Conservation (phyloP, 2,329 filamentous ascomycete species). For the Teratosphaeria zuluensis region DNA sequence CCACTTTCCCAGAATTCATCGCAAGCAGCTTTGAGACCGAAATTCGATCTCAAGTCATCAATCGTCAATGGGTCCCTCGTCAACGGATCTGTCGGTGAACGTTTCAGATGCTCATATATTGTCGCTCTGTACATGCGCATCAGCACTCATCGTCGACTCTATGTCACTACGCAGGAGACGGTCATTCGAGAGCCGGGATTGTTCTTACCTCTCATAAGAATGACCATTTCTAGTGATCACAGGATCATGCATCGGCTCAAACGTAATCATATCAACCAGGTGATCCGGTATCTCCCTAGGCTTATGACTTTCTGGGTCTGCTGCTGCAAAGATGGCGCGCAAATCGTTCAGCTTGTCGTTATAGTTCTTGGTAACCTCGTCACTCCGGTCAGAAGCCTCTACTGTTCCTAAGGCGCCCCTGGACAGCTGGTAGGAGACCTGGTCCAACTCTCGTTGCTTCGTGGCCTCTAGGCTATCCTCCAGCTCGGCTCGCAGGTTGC, state of each 20-base stretch:
- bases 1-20: slow-evolving; percentile 77
- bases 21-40: slow-evolving; percentile 71
- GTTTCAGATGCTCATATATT: slow-evolving; percentile 74
- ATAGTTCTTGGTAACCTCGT: slow-evolving; percentile 33
- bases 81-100: slow-evolving; percentile 67
- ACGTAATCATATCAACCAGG: slow-evolving; percentile 54
- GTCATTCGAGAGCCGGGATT: background rate
- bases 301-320: slow-evolving; percentile 35
- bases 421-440: slow-evolving; percentile 19
- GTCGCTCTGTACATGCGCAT: slow-evolving; percentile 38
- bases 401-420: slow-evolving; percentile 32
- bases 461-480: slow-evolving; percentile 43
- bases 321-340: slow-evolving; percentile 37
- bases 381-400: slow-evolving; percentile 38
- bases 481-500: slow-evolving; percentile 52
- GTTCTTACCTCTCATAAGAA: slow-evolving; percentile 62
- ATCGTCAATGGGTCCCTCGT: slow-evolving; percentile 64
- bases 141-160: background rate
- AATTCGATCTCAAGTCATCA: slow-evolving; percentile 68
- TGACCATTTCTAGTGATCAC: slow-evolving; percentile 71
- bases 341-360: slow-evolving; percentile 36
- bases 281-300: slow-evolving; percentile 61
- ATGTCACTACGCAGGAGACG: background rate
- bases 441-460: slow-evolving; percentile 33
- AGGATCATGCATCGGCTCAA: slow-evolving; percentile 28